Percentiles rank a stretch among this genome's conserved stretches.
phyloP scores from a whole-genome alignment of 2,329 filamentous ascomycete genomes.

The Septoria petroselini region DNA sequence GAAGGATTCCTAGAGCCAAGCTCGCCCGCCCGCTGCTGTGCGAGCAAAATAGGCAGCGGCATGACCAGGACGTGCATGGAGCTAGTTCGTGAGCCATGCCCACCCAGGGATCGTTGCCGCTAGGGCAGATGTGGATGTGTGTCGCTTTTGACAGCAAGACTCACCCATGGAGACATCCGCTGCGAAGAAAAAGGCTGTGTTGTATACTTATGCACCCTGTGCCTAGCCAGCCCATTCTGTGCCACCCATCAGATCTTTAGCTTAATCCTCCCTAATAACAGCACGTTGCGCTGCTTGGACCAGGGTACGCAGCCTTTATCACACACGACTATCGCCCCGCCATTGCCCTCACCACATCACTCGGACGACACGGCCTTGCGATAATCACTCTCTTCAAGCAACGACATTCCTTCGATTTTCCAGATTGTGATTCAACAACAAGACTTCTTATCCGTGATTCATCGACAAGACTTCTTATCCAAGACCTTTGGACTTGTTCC shows the following conservation, averaged over 20 bases:
- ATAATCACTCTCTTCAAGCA: conserved; percentile 2
- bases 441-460: conserved; percentile 7
- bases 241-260: conserved; percentile 11
- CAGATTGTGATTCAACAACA: conserved; percentile 4
- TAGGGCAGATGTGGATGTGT: conserved; percentile 29
- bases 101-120: conserved; percentile 26
- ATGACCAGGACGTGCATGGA: conserved; percentile 25
- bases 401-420: conserved; percentile 9
- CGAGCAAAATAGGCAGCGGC: conserved; percentile 20
- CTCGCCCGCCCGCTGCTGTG: conserved; percentile 15
- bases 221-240: conserved; percentile 19
- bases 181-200: conserved; percentile 21
- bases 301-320: conserved; percentile 24
- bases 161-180: conserved; percentile 17
- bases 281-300: conserved; percentile 20
- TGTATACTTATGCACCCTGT: conserved; percentile 21
- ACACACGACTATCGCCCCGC: conserved; percentile 28
- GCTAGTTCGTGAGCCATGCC: conserved; percentile 27
- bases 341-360: conserved; percentile 28
- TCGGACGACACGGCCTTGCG: conserved; percentile 14
- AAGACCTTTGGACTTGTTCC: too few relatives aligned
- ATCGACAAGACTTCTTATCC: conserved; percentile 2
- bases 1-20: conserved; percentile 18
- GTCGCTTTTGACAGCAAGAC: conserved; percentile 24
- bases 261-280: conserved; percentile 23